phyloP scores from a whole-genome alignment of 345 rosid genomes.

The Anastatica hierochuntica region DNA sequence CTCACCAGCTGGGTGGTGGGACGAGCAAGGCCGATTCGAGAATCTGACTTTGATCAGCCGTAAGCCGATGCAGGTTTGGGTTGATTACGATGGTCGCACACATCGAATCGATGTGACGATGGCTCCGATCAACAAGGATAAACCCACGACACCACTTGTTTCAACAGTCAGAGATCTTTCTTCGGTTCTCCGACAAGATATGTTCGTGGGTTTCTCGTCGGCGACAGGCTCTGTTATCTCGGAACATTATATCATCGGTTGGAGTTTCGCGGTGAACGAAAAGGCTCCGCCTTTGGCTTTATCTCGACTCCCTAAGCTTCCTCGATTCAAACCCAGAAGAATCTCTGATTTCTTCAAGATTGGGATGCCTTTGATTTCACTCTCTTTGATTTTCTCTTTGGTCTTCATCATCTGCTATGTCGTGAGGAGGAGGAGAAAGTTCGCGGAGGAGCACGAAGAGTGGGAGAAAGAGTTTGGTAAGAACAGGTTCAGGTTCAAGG shows the following conservation, averaged over 20 bases:
- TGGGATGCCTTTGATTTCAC: slow-evolving; percentile 37
- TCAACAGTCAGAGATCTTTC: slow-evolving; percentile 39
- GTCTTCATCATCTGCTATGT: slow-evolving; percentile 15
- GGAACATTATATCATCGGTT: slow-evolving; percentile 51
- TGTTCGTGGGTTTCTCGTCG: slow-evolving; percentile 70
- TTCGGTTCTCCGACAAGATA: slow-evolving; percentile 14
- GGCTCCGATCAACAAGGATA: slow-evolving; percentile 31
- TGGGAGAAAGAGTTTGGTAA: slow-evolving; percentile 83
- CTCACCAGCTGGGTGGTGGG: slow-evolving; percentile 36
- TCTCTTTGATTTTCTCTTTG: slow-evolving; percentile 12
- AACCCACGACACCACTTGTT: slow-evolving; percentile 40
- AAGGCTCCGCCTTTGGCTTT: slow-evolving; percentile 32
- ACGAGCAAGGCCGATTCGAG: slow-evolving; percentile 19
- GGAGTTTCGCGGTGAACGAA: slow-evolving; percentile 51
- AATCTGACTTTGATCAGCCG: slow-evolving; percentile 58
- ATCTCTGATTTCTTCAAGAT: slow-evolving; percentile 29
- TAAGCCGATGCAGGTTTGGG: slow-evolving; percentile 57
- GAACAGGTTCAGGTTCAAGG: slow-evolving; percentile 55
- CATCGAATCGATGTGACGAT: slow-evolving; percentile 45
- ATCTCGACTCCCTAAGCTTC: slow-evolving; percentile 55
- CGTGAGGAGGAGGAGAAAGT: slow-evolving; percentile 40
- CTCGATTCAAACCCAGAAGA: slow-evolving; percentile 27
- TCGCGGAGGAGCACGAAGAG: slow-evolving; percentile 53
- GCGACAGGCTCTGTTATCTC: slow-evolving; percentile 36
- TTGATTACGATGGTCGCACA: slow-evolving; percentile 52